Percentiles rank a stretch among this genome's conserved stretches.
Evolutionary conservation across 2,329 filamentous ascomycete species (phyloP).

Genomic region (Aspergillus brasiliensis): DNA sequence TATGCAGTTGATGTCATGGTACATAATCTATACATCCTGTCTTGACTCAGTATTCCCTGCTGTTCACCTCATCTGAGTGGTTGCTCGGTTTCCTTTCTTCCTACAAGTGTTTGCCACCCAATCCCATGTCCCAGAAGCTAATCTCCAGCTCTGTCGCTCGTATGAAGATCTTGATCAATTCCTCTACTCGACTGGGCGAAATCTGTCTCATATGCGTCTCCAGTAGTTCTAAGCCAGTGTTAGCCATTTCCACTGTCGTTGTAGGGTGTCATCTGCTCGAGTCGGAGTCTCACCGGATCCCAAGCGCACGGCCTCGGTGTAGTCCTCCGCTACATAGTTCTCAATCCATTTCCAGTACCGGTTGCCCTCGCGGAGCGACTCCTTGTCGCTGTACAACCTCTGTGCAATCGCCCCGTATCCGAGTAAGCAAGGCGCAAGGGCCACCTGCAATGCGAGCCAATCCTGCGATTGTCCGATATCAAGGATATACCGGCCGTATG

Average conservation of each 20-base stretch:
- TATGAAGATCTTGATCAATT: slow-evolving; percentile 80
- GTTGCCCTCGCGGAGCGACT: slow-evolving; percentile 65
- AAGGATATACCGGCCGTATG: slow-evolving; percentile 83
- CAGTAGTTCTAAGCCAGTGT: slow-evolving; percentile 60
- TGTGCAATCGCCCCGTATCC: slow-evolving; percentile 81
- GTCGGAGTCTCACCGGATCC: slow-evolving; percentile 62
- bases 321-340: slow-evolving; percentile 83
- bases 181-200: slow-evolving; percentile 74
- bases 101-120: slow-evolving; percentile 32
- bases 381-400: slow-evolving; percentile 65
- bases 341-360: slow-evolving; percentile 89
- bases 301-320: slow-evolving; percentile 68
- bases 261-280: background rate
- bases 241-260: background rate
- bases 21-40: background rate
- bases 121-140: slow-evolving; percentile 73
- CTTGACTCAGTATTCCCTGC: background rate
- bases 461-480: slow-evolving; percentile 87
- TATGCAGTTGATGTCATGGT: background rate
- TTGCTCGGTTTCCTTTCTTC: background rate
- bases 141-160: slow-evolving; percentile 81
- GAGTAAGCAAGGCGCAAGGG: slow-evolving; percentile 83
- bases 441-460: slow-evolving; percentile 82
- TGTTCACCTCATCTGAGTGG: background rate
- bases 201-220: slow-evolving; percentile 74